Base-by-base conservation (phyloP, 1,284 basidiomycete species). In the Waitea zeae region DNA sequence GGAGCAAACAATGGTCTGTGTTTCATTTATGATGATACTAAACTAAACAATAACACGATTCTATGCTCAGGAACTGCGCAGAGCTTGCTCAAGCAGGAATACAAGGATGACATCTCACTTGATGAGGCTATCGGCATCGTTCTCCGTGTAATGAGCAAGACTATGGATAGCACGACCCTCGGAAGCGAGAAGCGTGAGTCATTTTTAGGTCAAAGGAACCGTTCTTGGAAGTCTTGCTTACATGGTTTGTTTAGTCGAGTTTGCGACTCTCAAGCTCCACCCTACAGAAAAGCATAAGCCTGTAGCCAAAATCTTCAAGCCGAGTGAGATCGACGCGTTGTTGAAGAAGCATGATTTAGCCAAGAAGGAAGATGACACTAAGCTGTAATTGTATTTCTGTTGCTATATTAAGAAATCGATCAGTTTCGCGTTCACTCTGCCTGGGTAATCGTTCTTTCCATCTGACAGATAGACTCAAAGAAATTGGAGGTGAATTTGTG, bases 91-190 rank as follows among this genome's bases (percentile, higher is more conserved):
- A 93, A 97, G 64, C 93, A 99, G 59, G 95, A 99, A 54, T 97
- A 97, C 63, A 95, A 96, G 57, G 93, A 97, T 45, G 88, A 90
- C 41, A 80, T 97, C 39, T 62, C 68, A 12, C 67, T 95, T 28
- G 83, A 90, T 49, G 88, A 90, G 37, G 92, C 90, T n/a, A 81
- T 93, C 48, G 77, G 71, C 17, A 64, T 99, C 27, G 89, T 88
- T 33, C 67, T 96, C 45, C 83, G 81, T 60, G 84, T 90, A 36
- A 88, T 99, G 79, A 92, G 89, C 67, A 98, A 97, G 71, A 97
- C 93, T 32, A 96, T 98, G 92, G 93, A 99, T 53, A 90, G 88
- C 43, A 97, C 93, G 19, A 92, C 87, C 35, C 58, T 99, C 41
- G 83, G 89, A 34, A 90, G 86, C 51, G 90, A 96, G 59, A 95